Percentiles rank a stretch among this genome's conserved stretches.
These are phyloP conservation scores for Aphanomyces euteiches DNA, from an alignment of 352 stramenopile genomes.

Conservation along the genomic window DNA sequence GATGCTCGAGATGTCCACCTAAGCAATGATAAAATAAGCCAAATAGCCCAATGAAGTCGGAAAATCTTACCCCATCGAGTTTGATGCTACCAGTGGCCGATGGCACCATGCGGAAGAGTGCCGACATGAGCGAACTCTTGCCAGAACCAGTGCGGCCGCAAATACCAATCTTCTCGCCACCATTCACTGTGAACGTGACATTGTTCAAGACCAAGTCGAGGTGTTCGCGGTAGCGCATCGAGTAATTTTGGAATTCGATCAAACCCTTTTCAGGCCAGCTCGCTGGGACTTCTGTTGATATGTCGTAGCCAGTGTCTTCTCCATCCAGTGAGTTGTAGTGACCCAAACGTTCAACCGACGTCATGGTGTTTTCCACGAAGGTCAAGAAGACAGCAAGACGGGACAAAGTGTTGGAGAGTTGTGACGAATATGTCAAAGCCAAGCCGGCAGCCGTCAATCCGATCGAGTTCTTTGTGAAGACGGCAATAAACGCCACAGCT, in stretches of 20 bases:
- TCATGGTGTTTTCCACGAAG: constrained; percentile 22
- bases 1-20: constrained; percentile 55
- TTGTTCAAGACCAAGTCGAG: constrained; percentile 44
- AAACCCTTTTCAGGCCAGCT: constrained; percentile 43
- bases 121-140: constrained; percentile 60
- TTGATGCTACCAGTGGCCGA: constrained; percentile 53
- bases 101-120: constrained; percentile 63
- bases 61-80: constrained; percentile 60
- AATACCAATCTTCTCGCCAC: constrained; percentile 67
- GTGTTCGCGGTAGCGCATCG: constrained; percentile 43
- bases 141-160: constrained; percentile 62
- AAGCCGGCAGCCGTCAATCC: constrained; percentile 45
- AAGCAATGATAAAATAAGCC: too few species aligned
- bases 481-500: constrained; percentile 2
- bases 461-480: constrained; percentile 36
- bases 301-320: constrained; percentile 40
- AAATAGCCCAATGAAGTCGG: too few species aligned
- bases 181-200: constrained; percentile 44
- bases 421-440: constrained; percentile 2
- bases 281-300: too few species aligned
- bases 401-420: not conserved
- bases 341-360: constrained; percentile 29
- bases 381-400: not conserved
- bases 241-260: constrained; percentile 41
- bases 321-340: constrained; percentile 57